Conservation (phyloP, 2,329 filamentous ascomycete genomes). For the Chaetomiaceae sp. region DNA sequence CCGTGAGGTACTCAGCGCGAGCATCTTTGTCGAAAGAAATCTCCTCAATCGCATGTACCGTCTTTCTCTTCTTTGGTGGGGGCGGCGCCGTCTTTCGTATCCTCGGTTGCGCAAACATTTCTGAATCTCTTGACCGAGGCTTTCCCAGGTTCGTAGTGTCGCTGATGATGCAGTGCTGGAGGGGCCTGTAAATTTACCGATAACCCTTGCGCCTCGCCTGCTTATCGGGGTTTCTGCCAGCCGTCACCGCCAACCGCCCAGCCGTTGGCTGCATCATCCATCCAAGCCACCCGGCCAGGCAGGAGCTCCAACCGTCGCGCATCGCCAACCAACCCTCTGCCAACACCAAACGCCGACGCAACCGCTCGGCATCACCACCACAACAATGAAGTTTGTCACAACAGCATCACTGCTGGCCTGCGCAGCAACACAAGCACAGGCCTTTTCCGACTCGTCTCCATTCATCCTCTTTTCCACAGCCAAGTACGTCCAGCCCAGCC, state of each 20-base stretch:
- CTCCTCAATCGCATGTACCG: conserved; percentile 61
- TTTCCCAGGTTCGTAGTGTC: background rate
- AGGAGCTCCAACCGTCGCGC: conserved; percentile 5
- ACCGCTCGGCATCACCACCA: conserved; percentile 13
- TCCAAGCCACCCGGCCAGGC: background rate
- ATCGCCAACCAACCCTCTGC: conserved; percentile 13
- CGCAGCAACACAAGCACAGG: conserved; percentile 51
- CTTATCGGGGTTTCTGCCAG: conserved; percentile 24
- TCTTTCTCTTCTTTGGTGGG: conserved; percentile 63
- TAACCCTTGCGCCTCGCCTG: conserved; percentile 6
- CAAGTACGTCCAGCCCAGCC: conserved; percentile 53
- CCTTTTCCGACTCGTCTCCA: conserved; percentile 82
- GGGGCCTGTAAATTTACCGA: conserved; percentile 21
- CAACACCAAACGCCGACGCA: conserved; percentile 10
- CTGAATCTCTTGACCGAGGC: background rate
- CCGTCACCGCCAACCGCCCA: conserved; percentile 18
- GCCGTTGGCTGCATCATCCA: conserved; percentile 18
- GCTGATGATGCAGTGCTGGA: background rate
- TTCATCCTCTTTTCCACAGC: conserved; percentile 84
- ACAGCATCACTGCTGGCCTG: conserved; percentile 50
- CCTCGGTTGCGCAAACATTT: conserved; percentile 53
- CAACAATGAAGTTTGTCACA: conserved; percentile 53
- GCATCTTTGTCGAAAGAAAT: conserved; percentile 79
- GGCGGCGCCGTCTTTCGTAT: conserved; percentile 55
- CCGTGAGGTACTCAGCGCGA: conserved; percentile 83